These are phyloP conservation scores for Acanthochlamys bracteata DNA, from an alignment of 106 monocot genomes.

Conservation along the genomic window DNA sequence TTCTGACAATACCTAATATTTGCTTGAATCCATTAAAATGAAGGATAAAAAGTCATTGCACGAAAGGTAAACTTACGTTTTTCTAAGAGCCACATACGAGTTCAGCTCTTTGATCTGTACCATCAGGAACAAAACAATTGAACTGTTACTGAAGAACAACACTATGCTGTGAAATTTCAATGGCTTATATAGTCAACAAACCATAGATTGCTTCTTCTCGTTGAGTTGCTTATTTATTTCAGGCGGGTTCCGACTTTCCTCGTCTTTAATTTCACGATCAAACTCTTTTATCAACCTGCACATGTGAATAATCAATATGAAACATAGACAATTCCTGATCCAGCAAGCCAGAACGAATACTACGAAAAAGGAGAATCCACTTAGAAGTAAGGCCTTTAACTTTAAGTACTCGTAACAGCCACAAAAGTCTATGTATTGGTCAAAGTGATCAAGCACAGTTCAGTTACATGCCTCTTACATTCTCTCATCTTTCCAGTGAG, in stretches of 20 bases:
- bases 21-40: neutral
- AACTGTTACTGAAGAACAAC: neutral
- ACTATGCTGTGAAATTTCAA: neutral
- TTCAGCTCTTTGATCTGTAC: constrained; percentile 97
- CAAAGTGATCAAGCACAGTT: neutral
- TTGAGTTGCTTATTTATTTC: constrained; percentile 77
- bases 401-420: neutral
- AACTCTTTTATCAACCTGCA: constrained; percentile 90
- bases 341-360: neutral
- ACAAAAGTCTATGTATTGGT: neutral
- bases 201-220: constrained; percentile 95
- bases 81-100: constrained; percentile 86
- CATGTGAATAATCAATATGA: constrained; percentile 2
- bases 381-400: too few species aligned
- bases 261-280: constrained; percentile 89
- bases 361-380: neutral
- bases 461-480: constrained; percentile 47
- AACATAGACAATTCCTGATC: neutral
- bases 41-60: neutral
- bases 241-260: constrained; percentile 56
- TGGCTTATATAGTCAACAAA: constrained; percentile 17
- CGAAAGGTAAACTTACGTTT: constrained; percentile 60
- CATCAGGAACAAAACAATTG: neutral
- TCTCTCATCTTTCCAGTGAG: constrained; percentile 84
- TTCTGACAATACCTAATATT: neutral